Percentiles rank a stretch among this genome's conserved stretches.
Evolutionary conservation across 2,329 filamentous ascomycete species (phyloP).

Genomic region (Chalaropsis ovoidea): DNA sequence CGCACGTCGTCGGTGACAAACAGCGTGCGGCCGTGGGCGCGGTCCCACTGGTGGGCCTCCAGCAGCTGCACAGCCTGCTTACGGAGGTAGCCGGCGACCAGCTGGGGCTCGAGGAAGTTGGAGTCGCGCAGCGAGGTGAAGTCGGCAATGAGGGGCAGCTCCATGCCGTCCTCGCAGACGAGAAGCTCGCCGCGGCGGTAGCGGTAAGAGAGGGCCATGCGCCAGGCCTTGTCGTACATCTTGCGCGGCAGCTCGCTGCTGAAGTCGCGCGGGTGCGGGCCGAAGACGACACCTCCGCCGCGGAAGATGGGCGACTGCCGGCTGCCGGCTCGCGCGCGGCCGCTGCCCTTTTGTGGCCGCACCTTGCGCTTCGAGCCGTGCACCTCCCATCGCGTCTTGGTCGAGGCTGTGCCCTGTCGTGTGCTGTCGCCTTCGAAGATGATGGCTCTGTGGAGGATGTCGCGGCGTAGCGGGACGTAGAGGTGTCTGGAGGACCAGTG

Average conservation of each 20-base stretch:
- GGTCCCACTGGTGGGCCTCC: constrained; percentile 58
- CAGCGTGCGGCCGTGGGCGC: constrained; percentile 56
- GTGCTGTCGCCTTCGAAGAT: constrained; percentile 85
- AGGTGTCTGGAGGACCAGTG: constrained; percentile 75
- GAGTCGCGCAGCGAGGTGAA: constrained; percentile 37
- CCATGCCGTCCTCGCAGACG: constrained; percentile 67
- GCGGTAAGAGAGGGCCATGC: constrained; percentile 84
- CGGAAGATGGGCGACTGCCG: constrained; percentile 70
- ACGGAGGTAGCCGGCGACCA: constrained; percentile 47
- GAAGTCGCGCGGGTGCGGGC: constrained; percentile 89
- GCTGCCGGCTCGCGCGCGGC: constrained; percentile 66
- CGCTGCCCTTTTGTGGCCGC: constrained; percentile 75
- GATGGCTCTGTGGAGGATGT: constrained; percentile 85
- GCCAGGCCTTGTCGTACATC: constrained; percentile 91
- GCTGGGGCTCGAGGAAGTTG: constrained; percentile 29
- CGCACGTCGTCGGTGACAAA: constrained; percentile 58
- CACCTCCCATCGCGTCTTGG: constrained; percentile 74
- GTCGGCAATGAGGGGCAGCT: constrained; percentile 49
- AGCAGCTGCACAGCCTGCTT: constrained; percentile 60
- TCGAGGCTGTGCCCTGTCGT: constrained; percentile 73
- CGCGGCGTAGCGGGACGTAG: constrained; percentile 73
- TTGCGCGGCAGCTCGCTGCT: constrained; percentile 72
- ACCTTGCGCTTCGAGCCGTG: constrained; percentile 76
- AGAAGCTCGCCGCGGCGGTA: constrained; percentile 80
- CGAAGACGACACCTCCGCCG: constrained; percentile 80